phyloP scores from a whole-genome alignment of 2,329 filamentous ascomycete genomes.

The Calonectria pauciramosa region DNA sequence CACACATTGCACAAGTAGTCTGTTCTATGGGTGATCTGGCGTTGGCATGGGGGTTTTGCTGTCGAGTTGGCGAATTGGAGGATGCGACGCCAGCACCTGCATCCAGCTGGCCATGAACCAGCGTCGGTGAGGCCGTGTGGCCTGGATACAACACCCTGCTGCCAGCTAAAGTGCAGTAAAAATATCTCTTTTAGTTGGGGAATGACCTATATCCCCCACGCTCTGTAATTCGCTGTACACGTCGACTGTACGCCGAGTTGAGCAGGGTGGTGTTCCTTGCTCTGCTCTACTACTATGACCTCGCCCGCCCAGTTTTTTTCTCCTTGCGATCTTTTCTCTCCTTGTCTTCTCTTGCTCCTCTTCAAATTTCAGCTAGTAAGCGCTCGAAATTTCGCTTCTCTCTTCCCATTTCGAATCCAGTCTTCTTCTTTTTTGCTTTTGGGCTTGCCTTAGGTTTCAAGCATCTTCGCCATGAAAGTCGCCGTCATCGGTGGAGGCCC shows the following conservation, averaged over 20 bases:
- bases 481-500: slow-evolving; percentile 60
- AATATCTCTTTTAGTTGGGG: not conserved
- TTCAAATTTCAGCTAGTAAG: not conserved
- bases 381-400: not conserved
- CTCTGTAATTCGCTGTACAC: not conserved
- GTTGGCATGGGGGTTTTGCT: not conserved
- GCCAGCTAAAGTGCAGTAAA: not conserved
- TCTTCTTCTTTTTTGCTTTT: not conserved
- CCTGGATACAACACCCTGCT: not conserved
- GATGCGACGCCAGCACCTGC: not conserved
- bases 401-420: not conserved
- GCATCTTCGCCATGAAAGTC: slow-evolving; percentile 49
- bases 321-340: too few species aligned
- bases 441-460: slow-evolving; percentile 1
- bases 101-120: not conserved
- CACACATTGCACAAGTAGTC: not conserved
- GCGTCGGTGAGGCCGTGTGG: not conserved
- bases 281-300: not conserved
- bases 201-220: not conserved
- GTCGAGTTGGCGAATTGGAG: not conserved
- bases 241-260: not conserved
- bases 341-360: not conserved
- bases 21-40: not conserved
- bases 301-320: not conserved
- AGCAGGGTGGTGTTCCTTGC: not conserved